Base-by-base conservation (phyloP, 441 rosid species). In the Macaranga tanarius region DNA sequence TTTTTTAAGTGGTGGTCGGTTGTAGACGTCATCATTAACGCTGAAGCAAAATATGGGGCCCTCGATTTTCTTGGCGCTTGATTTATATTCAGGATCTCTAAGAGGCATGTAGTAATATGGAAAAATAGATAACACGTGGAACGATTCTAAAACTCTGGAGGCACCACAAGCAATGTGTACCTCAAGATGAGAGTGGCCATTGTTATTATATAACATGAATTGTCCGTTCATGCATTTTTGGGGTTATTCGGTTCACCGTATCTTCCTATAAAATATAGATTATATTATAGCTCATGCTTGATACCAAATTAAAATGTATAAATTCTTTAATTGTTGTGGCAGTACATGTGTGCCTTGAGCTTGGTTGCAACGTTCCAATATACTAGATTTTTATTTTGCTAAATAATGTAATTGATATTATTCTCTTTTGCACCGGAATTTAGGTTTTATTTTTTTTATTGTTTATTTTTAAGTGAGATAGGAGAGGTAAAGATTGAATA, bases 1-100 rank as follows among this genome's bases (percentile, higher is more conserved):
- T n/a, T n/a, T n/a, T n/a, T n/a, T n/a, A n/a, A n/a, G 34, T 57
- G 16, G 62, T 25, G 34, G 62, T 57, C 62, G 62, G 34, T 57
- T 56, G 61, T 23, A 9, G 62, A 57, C 62, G 25, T 57, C 62
- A 57, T 57, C 16, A 57, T 42, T 57, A n/a, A n/a, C n/a, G 62
- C 16, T 25, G 16, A 57, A 22, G 60, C 13, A 20, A 56, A n/a
- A 56, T 8, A 25, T 0, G 3, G 62, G 34, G 16, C 45, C 7
- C 7, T 57, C 16, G 4, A 22, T 23, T 20, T 7, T 25, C 15
- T 57, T 22, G 3, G 15, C 23, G 10, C 23, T 57, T 9, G 16
- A 20, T 8, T n/a, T 55, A 1, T 55, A 55, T 55, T 5, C 26
- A 55, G 1, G 38, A 55, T 55, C n/a, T 19, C 22, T n/a, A 2